Percentiles rank a stretch among this genome's conserved stretches.
Evolutionary conservation across 2,329 filamentous ascomycete genomes (phyloP).

Genomic region (Furcasterigmium sp.): DNA sequence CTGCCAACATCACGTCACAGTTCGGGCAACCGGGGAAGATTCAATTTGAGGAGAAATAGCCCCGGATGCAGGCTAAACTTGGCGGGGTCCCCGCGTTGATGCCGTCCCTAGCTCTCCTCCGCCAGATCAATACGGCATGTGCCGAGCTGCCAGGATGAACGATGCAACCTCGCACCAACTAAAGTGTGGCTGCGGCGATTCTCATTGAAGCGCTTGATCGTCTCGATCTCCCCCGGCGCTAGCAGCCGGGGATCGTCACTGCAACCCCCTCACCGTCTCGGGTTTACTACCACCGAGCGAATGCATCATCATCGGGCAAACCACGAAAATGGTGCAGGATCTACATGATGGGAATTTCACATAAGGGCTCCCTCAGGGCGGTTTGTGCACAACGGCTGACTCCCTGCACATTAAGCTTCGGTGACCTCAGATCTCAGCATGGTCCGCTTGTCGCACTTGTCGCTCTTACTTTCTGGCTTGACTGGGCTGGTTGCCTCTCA

Average conservation of each 20-base stretch:
- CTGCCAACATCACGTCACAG: no score
- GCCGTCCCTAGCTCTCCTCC: no score
- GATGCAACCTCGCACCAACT: background rate
- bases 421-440: background rate
- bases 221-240: background rate
- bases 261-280: background rate
- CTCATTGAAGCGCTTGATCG: background rate
- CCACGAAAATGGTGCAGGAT: background rate
- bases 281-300: background rate
- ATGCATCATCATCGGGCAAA: background rate
- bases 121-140: no score
- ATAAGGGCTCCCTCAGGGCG: background rate
- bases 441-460: background rate
- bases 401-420: background rate
- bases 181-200: background rate
- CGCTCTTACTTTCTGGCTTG: background rate
- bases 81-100: no score
- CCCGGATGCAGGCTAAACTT: no score
- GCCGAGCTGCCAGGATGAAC: background rate
- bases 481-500: background rate
- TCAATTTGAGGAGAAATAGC: no score
- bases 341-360: background rate
- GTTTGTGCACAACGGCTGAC: background rate
- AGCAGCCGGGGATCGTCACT: background rate
- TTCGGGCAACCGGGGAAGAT: no score